Evolutionary conservation across 352 stramenopile species (phyloP), one percentile per base, ranked within the genome.

Genomic region (Globisporangium viniferum): DNA sequence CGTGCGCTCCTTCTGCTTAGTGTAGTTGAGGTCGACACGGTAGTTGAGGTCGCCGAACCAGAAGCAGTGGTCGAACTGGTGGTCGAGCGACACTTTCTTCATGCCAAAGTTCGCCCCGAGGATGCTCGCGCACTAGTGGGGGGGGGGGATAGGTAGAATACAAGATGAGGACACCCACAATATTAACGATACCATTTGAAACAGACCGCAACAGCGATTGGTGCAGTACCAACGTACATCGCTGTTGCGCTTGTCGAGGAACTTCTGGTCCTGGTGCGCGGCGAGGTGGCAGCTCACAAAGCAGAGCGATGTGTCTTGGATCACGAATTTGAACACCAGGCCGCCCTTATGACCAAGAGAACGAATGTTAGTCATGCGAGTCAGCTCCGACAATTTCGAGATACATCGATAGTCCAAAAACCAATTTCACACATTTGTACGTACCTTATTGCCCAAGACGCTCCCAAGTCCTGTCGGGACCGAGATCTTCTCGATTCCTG

Each of bases 21-120:
- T 74, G 73, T 93, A 90, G 67, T 77, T 84, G 59, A 93, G 69
- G 59, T 95, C 86, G 33, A 96, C 62, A 57, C 88, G 82, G 69
- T 97, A 95, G 75, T 97, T 97, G 29, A 97, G 79, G 61, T 97
- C 89, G 8, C 89, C 89, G 29, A 96, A 89, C 78, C 79, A 93
- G 66, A 95, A 95, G 64, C 82, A 89, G 73, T 97, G 86, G 71
- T 95, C 87, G 29, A 92, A 92, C 64, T 96, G 88, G 39, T 78
- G 82, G 62, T 95, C 88, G 20, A 93, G 75, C 12, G 82, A 74
- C 33, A 95, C 74, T 64, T 88, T 78, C 70, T 89, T 88, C 62
- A 84, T 71, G 2, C 84, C 79, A 15, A 96, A 76, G n/a, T 85
- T 73, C 7, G 76, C 69, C 14, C 78, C 77, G 14, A 95, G 77